Evolutionary conservation across 1,139 yeast genomes (phyloP), one percentile per base, ranked within the genome.

Genomic region (Geotrichum fermentans): DNA sequence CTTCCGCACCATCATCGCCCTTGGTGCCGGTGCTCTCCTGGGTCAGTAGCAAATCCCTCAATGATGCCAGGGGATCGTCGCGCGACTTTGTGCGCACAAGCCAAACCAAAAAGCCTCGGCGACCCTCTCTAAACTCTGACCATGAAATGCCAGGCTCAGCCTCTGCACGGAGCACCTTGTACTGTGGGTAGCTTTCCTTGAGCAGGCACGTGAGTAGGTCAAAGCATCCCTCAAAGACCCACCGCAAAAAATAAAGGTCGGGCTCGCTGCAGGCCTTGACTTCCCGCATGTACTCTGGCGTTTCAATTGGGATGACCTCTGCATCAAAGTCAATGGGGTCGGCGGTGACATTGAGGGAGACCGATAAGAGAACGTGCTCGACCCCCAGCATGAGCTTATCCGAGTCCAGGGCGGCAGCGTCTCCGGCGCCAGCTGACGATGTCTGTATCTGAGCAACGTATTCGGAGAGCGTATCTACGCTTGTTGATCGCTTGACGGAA

Each of bases 131-230:
- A 46, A 57, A 58, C 32, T 57, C 60, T 11, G 56, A 56, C 62
- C 62, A 58, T 16, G 58, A 54, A 37, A 58, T 55, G 29, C 60
- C 62, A 2, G 61, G 60, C 38, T 58, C 62, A 7, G 56, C 53
- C 36, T 56, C 58, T 8, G 61, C 58, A 24, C 56, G 35, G 18
- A 58, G 54, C 21, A 58, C 48, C 44, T 53, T 52, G 43, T 52
- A 56, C 5, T 54, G 58, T 1, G 57, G 55, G 33, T 39, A 52
- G 11, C 47, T 37, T 11, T 35, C 21, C 26, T 47, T 41, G 3
- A 58, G 45, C 11, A 41, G 34, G 18, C 24, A 33, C 10, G 58
- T 53, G 44, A 58, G 47, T 24, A 26, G 22, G 16, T 52, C 52
- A 38, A 58, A 58, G 34, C 52, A 40, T 29, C 53, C 59, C 30